Evolutionary conservation across 2,329 filamentous ascomycete species (phyloP), one percentile per base, ranked within the genome.

Genomic region (Trichoderma polysporum): DNA sequence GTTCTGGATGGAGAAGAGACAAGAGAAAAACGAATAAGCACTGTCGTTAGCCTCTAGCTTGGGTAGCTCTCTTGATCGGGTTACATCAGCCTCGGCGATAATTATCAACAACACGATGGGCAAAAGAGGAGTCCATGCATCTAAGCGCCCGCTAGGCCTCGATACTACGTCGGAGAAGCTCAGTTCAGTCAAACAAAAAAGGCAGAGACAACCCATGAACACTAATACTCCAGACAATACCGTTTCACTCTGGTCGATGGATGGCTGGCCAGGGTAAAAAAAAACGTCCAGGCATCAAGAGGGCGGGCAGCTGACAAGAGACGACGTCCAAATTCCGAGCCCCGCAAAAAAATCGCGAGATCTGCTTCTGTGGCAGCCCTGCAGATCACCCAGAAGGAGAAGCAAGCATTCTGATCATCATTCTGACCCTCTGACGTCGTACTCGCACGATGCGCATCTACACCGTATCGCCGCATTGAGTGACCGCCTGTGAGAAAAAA

Each of bases 351-450:
- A 60, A 66, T 67, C 58, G 57, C 65, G 65, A n/a, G n/a, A 67
- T 67, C 65, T 67, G 59, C 39, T 54, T 66, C 49, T 66, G 47
- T 62, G 33, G 35, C 58, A 67, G 49, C 65, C 65, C 58, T 67
- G 65, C 22, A 62, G 65, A 67, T 67, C 65, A 45, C 29, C 50
- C 49, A 54, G 60, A 64, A 45, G n/a, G 39, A 63, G 50, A 54
- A 29, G 60, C 60, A 63, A 29, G 60, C 60, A 45, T 63, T 25
- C 49, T 45, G 35, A 53, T 19, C 54, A 50, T 50, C 25, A 37
- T 22, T 31, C 10, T 37, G n/a, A 22, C 37, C 57, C 65, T 53
- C 50, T 62, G 65, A 62, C 63, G 63, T 66, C 54, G 63, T 50
- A 66, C 53, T 66, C 54, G 63, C 35, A 45, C 41, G n/a, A 66